Base-by-base conservation (phyloP, 805 yeast species). In the Tetrapisispora fleetii region DNA sequence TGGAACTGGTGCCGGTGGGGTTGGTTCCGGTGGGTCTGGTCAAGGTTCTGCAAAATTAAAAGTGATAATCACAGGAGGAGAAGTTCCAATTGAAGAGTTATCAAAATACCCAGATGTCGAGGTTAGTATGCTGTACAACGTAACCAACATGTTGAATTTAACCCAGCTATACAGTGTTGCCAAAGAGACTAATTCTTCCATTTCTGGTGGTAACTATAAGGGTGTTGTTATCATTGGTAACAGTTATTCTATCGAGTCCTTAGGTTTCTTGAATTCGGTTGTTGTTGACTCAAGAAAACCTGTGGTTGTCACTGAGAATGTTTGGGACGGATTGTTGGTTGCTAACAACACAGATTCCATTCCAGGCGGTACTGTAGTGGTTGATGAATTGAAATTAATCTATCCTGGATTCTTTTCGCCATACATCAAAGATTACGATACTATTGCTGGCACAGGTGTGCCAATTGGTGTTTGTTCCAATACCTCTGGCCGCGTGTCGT, bases 361-460 rank as follows among this genome's bases (percentile, higher is more conserved):
- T 2, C 59, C 62, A 48, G 63, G 63, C 41, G 54, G 58, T 19
- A 50, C 60, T 43, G 56, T 58, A 19, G 64, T 58, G 35, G 46
- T 43, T 44, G 44, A 39, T 18, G 43, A 47, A 4, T 53, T 57
- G 45, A 57, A 56, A 17, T 49, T 56, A 33, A 57, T 65, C 27
- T 65, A 58, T 52, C 52, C 67, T 8, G 67, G 65, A 40, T 48
- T 53, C 28, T 49, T 58, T 27, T 54, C 64, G n/a, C 61, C 63
- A 22, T 50, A 50, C 18, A 54, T 51, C 8, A 55, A 52, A 8
- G 54, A 60, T 4, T 63, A 65, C 46, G 52, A 58, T 40, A 48
- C 56, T 22, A 50, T 37, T 27, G 43, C 46, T 14, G 44, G 45
- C 1, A 35, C 45, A 5, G 58, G 53, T n/a, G 58, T 50, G 5